A percentile compares a stretch with the other conserved stretches of the same genome.
These are phyloP conservation scores for Boletellus emodensis DNA, from an alignment of 768 basidiomycete genomes.

Conservation along the genomic window DNA sequence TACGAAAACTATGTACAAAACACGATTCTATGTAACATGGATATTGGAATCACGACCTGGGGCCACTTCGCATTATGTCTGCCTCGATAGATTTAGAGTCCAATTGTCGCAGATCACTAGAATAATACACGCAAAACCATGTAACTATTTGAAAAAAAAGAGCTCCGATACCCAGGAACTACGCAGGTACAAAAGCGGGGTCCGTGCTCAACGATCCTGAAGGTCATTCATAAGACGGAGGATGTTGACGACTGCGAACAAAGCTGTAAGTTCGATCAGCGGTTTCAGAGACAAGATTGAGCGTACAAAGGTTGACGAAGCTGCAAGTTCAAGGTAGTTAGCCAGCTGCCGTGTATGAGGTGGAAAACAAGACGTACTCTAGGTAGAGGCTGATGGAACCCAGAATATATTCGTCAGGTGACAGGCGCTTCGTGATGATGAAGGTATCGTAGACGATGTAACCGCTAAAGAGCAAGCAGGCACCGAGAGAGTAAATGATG, in stretches of 20 bases:
- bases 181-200: background rate
- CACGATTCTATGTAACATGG: too few relatives aligned
- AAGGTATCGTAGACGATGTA: slow-evolving; percentile 92
- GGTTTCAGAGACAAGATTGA: background rate
- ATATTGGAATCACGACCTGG: background rate
- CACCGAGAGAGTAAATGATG: slow-evolving; percentile 72
- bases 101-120: slow-evolving; percentile 3
- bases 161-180: background rate
- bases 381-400: slow-evolving; percentile 92
- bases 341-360: background rate
- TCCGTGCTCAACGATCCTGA: slow-evolving; percentile 36
- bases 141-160: slow-evolving; percentile 2
- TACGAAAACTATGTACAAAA: too few relatives aligned
- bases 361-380: slow-evolving; percentile 52
- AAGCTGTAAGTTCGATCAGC: slow-evolving; percentile 1
- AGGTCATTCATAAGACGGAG: slow-evolving; percentile 71
- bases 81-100: background rate
- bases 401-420: slow-evolving; percentile 92
- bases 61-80: too few relatives aligned
- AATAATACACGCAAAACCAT: slow-evolving; percentile 20
- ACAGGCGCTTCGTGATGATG: slow-evolving; percentile 80
- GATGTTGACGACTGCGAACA: slow-evolving; percentile 67
- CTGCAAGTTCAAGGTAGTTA: slow-evolving; percentile 36
- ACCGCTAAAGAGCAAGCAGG: slow-evolving; percentile 81
- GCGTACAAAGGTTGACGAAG: slow-evolving; percentile 84